Base-by-base conservation (phyloP, 169 alveolate genomes). In the Plasmodium coatneyi region DNA sequence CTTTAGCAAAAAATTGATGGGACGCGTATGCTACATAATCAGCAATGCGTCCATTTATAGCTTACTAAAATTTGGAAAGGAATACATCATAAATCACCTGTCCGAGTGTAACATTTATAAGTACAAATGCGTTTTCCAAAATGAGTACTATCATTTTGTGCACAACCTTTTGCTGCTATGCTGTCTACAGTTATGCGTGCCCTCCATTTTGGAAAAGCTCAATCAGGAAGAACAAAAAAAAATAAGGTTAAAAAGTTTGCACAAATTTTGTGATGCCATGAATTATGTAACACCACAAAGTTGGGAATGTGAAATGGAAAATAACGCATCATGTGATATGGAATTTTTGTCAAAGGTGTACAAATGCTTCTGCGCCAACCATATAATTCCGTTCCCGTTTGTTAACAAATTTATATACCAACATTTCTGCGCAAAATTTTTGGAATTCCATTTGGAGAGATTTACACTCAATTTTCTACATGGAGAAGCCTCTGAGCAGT, bases 51-150 rank as follows among this genome's bases (percentile, higher is more conserved):
- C 91, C 36, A 78, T 91, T 52, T 16, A 25, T 41, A 54, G 66
- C 36, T 32, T 91, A 46, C 83, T 91, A 80, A 80, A 70, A 34
- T 14, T 80, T 41, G 76, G 74, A 46, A 91, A 76, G 30, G 90
- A 91, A 56, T 49, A 28, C 82, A 70, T 91, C 22, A 46, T 91
- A 76, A 60, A 80, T 39, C 83, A 91, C 74, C 32, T 91, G n/a
- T 91, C 71, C 74, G 83, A 80, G 10, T 91, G 95, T 43, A 81
- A 91, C 83, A 80, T 91, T 49, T 80, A 70, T 46, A 91, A 91
- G 74, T 81, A 91, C 41, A 91, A 91, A 82, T 91, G 32, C 30
- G 28, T 41, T 52, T 91, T 91, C 30, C 91, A 41, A 25, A 71
- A 43, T 14, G 84, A 71, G 25, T 91, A 80, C 60, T 91, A 71